A percentile compares a stretch with the other conserved stretches of the same genome.
Evolutionary conservation across 176 grass and related monocot species (phyloP).

Genomic region (Musa itinerans): DNA sequence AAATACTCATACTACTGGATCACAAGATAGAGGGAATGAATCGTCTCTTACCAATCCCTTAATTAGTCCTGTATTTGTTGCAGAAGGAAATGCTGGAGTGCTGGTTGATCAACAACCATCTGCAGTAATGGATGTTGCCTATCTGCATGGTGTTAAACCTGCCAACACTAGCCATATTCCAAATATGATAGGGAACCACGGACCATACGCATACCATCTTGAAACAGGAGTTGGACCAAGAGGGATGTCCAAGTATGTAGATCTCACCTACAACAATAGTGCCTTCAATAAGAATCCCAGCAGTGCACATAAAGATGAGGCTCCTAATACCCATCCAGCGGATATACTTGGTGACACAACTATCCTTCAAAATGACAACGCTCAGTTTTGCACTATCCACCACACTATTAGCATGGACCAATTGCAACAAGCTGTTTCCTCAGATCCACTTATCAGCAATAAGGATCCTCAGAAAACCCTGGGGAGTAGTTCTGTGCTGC

Average conservation of each 20-base stretch:
- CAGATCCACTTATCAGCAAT: conserved; percentile 41
- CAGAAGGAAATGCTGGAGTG: conserved; percentile 37
- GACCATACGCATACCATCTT: conserved; percentile 46
- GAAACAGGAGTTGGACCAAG: conserved; percentile 33
- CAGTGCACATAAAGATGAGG: conserved; percentile 38
- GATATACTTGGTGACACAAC: conserved; percentile 35
- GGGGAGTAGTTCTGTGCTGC: conserved; percentile 35
- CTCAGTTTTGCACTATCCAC: conserved; percentile 30
- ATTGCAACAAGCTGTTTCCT: conserved; percentile 33
- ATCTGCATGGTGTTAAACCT: conserved; percentile 55
- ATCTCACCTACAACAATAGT: conserved; percentile 41
- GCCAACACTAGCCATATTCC: conserved; percentile 40
- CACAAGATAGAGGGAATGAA: conserved; percentile 26
- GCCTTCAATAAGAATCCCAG: conserved; percentile 31
- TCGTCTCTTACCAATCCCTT: conserved; percentile 27
- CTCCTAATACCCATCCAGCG: conserved; percentile 31
- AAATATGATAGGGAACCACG: conserved; percentile 47
- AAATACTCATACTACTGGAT: conserved; percentile 14
- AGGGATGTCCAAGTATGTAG: conserved; percentile 38
- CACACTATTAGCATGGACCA: conserved; percentile 41
- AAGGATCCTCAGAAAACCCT: conserved; percentile 28
- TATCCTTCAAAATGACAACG: conserved; percentile 20
- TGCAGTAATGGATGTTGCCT: conserved; percentile 37
- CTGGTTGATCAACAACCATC: conserved; percentile 33
- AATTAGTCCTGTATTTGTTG: conserved; percentile 32